phyloP scores from a whole-genome alignment of 2,329 filamentous ascomycete genomes.

The Colletotrichum sp. region DNA sequence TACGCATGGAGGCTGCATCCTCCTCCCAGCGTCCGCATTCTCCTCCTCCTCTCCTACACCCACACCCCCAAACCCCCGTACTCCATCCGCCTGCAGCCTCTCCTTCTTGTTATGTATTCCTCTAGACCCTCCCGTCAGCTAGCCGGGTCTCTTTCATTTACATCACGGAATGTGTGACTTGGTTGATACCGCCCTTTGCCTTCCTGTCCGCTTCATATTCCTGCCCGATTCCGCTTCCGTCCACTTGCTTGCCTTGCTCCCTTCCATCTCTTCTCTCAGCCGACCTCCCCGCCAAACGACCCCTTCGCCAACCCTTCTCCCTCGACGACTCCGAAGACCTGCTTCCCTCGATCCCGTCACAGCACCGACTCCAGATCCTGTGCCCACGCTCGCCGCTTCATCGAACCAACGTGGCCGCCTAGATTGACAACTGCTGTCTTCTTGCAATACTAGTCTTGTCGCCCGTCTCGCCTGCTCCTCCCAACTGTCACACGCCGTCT shows the following conservation, averaged over 20 bases:
- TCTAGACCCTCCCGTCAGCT: not conserved
- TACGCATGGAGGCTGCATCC: not conserved
- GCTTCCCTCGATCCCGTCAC: not conserved
- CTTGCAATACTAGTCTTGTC: not conserved
- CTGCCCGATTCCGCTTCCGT: not conserved
- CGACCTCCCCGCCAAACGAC: not conserved
- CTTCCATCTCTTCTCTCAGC: not conserved
- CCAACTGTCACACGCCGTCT: not conserved
- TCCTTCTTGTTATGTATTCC: not conserved
- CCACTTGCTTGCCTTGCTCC: not conserved
- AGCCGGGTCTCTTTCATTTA: constrained; percentile 2
- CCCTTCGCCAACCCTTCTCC: not conserved
- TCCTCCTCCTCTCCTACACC: not conserved
- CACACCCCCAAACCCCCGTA: not conserved
- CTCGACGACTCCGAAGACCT: not conserved
- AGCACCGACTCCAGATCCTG: not conserved
- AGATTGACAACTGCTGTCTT: not conserved
- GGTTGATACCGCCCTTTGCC: not conserved
- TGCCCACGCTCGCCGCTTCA: no score
- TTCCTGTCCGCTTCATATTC: constrained; percentile 1
- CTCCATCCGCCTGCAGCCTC: not conserved
- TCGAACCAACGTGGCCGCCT: not conserved
- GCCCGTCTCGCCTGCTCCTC: not conserved
- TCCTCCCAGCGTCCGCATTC: not conserved
- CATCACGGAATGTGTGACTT: constrained; percentile 16